Evolutionary conservation across 768 basidiomycete species (phyloP), one percentile per base, ranked within the genome.

Genomic region (Lentinula sp.): DNA sequence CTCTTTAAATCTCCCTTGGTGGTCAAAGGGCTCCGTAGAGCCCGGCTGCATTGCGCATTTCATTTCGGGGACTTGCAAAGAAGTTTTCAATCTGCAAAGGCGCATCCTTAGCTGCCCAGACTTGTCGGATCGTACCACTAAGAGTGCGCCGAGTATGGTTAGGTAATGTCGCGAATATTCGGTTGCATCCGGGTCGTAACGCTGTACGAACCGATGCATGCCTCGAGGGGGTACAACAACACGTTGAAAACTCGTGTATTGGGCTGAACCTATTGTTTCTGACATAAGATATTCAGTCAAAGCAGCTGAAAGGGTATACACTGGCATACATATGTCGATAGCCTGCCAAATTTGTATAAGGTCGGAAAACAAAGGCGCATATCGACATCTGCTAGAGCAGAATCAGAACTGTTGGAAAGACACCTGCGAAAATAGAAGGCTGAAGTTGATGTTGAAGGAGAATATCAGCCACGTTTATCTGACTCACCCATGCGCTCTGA

Each of bases 201-300:
- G 32, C 32, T 48, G 57, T 33, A 35, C 23, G n/a, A 57, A 32
- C 57, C 57, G 45, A 46, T 36, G 32, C 45, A 46, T 10, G 45
- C 43, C 57, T 59, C 46, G 48, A 50, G 57, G 37, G 36, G 57
- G 57, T 59, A 32, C 57, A 59, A 16, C 28, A 48, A 59, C 45
- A 48, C 57, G 57, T 59, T 59, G 57, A 59, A 59, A 49, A 59
- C 23, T 43, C 57, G 18, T 59, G 57, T 15, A 7, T 33, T 35
- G 4, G 4, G 12, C 2, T 48, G 28, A 18, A 32, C 18, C 53
- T 16, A 13, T 48, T 48, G n/a, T 41, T 42, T 42, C 16, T 56
- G 55, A 56, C 55, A 56, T 56, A 43, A 56, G 23, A 42, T n/a
- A 54, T 54, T 54, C 53, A 54, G 12, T 39, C 10, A 10, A 20